These are phyloP conservation scores for Ogataea saltuana DNA, from an alignment of 805 yeast species.

Conservation along the genomic window DNA sequence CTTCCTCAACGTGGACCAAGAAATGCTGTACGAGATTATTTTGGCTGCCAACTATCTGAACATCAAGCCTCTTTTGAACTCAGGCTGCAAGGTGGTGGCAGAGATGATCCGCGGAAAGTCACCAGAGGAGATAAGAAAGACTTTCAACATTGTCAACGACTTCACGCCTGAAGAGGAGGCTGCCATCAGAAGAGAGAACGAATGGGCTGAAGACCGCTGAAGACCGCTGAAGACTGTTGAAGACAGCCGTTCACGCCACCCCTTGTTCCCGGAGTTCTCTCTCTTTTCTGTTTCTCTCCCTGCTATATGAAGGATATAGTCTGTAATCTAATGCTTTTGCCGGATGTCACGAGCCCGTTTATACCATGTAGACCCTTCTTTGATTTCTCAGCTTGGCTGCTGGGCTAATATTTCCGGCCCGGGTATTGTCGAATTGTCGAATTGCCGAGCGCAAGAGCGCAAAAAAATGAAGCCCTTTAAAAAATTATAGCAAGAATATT, in stretches of 20 bases:
- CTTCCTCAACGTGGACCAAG: slow-evolving; percentile 91
- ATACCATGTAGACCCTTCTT: too few species aligned
- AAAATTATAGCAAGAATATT: not conserved
- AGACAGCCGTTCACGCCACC: too few species aligned
- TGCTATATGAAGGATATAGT: too few species aligned
- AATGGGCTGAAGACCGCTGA: slow-evolving; percentile 88
- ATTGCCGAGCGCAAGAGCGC: not conserved
- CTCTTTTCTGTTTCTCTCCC: not conserved
- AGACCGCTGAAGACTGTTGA: too few species aligned
- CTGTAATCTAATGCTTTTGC: slow-evolving; percentile 1
- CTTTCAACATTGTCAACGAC: slow-evolving; percentile 78
- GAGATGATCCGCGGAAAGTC: slow-evolving; percentile 81
- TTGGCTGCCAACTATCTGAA: slow-evolving; percentile 80
- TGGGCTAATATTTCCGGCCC: not conserved
- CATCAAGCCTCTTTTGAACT: slow-evolving; percentile 70
- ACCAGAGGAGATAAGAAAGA: slow-evolving; percentile 77
- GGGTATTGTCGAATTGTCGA: not conserved
- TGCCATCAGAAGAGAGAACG: slow-evolving; percentile 82
- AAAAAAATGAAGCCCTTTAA: not conserved
- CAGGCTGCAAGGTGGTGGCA: slow-evolving; percentile 81
- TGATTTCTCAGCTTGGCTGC: not conserved
- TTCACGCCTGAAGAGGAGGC: slow-evolving; percentile 88
- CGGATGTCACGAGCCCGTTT: not conserved
- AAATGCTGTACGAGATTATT: slow-evolving; percentile 79
- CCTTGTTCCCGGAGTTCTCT: not conserved